Evolutionary conservation across 345 rosid species (phyloP), one percentile per base, ranked within the genome.

Genomic region (Barbarea vulgaris): DNA sequence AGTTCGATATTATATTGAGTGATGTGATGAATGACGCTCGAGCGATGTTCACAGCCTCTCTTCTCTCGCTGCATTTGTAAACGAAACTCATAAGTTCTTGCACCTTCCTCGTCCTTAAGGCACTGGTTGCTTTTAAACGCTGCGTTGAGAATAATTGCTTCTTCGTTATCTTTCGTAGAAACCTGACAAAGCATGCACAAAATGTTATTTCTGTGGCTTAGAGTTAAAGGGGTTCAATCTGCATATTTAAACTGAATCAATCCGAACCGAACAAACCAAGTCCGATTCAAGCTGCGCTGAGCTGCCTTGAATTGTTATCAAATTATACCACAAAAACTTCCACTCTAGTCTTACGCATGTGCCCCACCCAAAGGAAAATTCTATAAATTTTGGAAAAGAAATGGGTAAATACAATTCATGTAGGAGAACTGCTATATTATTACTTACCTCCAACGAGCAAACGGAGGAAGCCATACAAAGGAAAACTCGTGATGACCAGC

Each of bases 401-500:
- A 4, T 4, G n/a, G 5, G n/a, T 14, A 7, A 7, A 14, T n/a
- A n/a, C n/a, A 5, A 41, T 41, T 41, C 17, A 41, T 41, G 7
- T 41, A 46, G 17, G 51, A 46, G 22, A 46, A 17, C 5, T 17
- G 4, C 11, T 46, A 7, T 10, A 22, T 22, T 67, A n/a, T 34
- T 50, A 51, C 61, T 44, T 41, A 70, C 77, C 81, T 78, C 89
- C 86, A 87, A 33, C 33, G 55, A 10, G 78, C 47, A 2, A 82
- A 68, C 7, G 76, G 68, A 1, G 87, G 88, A 28, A 86, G 33
- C 84, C 86, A 84, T 0, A 75, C 46, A 46, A 84, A 6, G 8
- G 79, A 70, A 34, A 41, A 13, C 36, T 82, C 69, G 24, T 76
- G 56, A 62, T 84, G 83, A 27, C 78, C 75, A 42, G 36, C 9